Base-by-base conservation (phyloP, 495 filamentous ascomycete genomes). In the Penicillium lividum region DNA sequence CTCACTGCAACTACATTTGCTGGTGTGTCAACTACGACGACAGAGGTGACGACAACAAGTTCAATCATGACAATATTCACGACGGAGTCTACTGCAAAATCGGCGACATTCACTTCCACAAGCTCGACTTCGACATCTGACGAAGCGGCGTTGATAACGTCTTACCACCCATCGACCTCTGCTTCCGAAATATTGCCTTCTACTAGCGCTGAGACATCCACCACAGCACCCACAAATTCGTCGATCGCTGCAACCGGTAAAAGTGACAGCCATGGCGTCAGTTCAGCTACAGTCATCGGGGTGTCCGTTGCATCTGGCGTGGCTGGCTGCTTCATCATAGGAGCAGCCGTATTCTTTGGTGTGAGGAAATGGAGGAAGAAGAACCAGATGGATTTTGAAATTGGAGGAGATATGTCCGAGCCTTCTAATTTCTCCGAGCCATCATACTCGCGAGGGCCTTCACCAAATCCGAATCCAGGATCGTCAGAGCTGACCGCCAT, bases 1-100 rank as follows among this genome's bases (percentile, higher is more conserved):
- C 81, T 89, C 22, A 82, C 82, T 7, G 85, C 86, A 11, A 87
- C 84, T 0, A 68, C 85, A 33, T 66, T 83, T 50, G 64, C 71
- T 13, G 51, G 74, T 33, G 65, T 65, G 18, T 63, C 62, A 42
- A 65, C 69, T 7, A 69, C 71, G 4, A 67, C 57, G 16, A 63
- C 65, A 5, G 60, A 56, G 27, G 40, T 29, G 42, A 55, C 31
- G 13, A 55, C 36, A 44, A 54, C 29, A 18, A 45, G 30, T 16
- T 33, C 48, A 31, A 58, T 46, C 18, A 51, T 46, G 49, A 25
- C 45, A 7, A 57, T 51, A 3, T 48, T 51, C 10, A 59, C 52
- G 3, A 25, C 56, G 13, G 51, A 7, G 11, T 36, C 54, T 1
- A 60, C 56, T 6, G 40, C 31, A 15, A 29, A 53, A 33, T 9